These are phyloP conservation scores for Phytophthora quininea DNA, from an alignment of 352 stramenopile species.

Conservation along the genomic window DNA sequence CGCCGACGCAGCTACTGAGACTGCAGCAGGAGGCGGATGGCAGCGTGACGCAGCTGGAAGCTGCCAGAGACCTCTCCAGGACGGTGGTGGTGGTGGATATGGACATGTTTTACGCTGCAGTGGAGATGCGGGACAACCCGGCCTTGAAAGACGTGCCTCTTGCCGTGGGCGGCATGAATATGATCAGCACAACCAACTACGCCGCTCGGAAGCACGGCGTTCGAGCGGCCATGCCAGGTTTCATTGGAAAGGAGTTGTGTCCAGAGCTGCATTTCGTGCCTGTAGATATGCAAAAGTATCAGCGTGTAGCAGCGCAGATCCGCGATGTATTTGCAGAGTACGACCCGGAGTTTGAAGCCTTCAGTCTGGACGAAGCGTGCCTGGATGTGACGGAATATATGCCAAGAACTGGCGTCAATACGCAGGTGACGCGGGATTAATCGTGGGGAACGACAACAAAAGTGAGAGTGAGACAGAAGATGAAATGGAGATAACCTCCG, in stretches of 20 bases:
- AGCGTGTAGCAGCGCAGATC: conserved; percentile 71
- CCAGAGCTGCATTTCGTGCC: conserved; percentile 93
- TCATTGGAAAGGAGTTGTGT: conserved; percentile 96
- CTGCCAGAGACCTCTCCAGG: conserved; percentile 53
- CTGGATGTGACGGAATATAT: conserved; percentile 94
- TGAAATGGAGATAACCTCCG: conserved; percentile 15
- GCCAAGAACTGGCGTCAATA: conserved; percentile 61
- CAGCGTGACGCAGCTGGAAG: conserved; percentile 59
- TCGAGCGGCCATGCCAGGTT: conserved; percentile 95
- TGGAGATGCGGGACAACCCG: conserved; percentile 94
- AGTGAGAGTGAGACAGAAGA: conserved; percentile 13
- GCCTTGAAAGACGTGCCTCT: conserved; percentile 88
- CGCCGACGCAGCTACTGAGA: conserved; percentile 32
- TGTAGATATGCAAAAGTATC: conserved; percentile 93
- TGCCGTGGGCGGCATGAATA: conserved; percentile 91
- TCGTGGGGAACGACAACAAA: conserved; percentile 2
- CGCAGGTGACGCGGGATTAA: conserved; percentile 3
- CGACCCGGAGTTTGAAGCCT: conserved; percentile 91
- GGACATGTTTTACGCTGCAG: conserved; percentile 98
- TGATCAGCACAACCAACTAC: conserved; percentile 98
- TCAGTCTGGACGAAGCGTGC: conserved; percentile 95
- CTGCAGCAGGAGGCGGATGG: conserved; percentile 52
- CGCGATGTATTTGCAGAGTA: conserved; percentile 91
- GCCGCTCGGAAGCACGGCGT: conserved; percentile 94
- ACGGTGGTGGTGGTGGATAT: conserved; percentile 95